Conservation (phyloP, 1,139 yeast genomes). For the Taphrina populina region DNA sequence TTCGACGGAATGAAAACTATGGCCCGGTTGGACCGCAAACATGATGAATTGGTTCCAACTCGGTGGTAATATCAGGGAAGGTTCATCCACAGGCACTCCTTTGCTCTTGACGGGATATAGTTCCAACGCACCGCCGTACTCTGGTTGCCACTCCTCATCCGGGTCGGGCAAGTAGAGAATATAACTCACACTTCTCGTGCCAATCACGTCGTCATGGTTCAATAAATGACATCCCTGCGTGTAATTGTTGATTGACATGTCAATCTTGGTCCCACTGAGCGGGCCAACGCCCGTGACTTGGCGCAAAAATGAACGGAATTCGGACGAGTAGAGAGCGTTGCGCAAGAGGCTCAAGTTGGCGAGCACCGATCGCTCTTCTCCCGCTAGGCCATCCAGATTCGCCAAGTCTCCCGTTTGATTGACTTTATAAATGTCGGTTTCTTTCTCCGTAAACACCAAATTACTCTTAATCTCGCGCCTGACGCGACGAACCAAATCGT, state of each 20-base stretch:
- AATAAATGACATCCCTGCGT: conserved; percentile 89
- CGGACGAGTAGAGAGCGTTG: conserved; percentile 80
- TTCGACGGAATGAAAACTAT: conserved; percentile 95
- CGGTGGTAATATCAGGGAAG: conserved; percentile 68
- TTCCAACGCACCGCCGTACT: conserved; percentile 89
- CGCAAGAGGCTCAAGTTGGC: conserved; percentile 74
- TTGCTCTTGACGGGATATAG: conserved; percentile 83
- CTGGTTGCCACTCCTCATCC: conserved; percentile 77
- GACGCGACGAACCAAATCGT: conserved; percentile 70
- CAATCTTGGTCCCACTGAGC: conserved; percentile 82
- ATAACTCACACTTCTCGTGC: conserved; percentile 88
- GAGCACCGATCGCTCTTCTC: conserved; percentile 69
- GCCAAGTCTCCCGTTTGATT: conserved; percentile 93
- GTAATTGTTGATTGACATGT: conserved; percentile 87
- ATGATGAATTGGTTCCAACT: conserved; percentile 95
- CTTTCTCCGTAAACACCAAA: conserved; percentile 88
- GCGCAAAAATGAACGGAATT: conserved; percentile 80
- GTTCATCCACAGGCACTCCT: conserved; percentile 85
- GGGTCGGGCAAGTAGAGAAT: conserved; percentile 92
- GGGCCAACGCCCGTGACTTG: conserved; percentile 84
- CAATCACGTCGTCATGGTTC: conserved; percentile 97
- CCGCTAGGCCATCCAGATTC: conserved; percentile 78
- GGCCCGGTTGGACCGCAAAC: conserved; percentile 93
- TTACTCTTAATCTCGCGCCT: conserved; percentile 78
- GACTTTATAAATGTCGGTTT: conserved; percentile 94